A percentile compares a stretch with the other conserved stretches of the same genome.
phyloP scores from a whole-genome alignment of 2,329 filamentous ascomycete species.

The Pseudocercospora fuligena region DNA sequence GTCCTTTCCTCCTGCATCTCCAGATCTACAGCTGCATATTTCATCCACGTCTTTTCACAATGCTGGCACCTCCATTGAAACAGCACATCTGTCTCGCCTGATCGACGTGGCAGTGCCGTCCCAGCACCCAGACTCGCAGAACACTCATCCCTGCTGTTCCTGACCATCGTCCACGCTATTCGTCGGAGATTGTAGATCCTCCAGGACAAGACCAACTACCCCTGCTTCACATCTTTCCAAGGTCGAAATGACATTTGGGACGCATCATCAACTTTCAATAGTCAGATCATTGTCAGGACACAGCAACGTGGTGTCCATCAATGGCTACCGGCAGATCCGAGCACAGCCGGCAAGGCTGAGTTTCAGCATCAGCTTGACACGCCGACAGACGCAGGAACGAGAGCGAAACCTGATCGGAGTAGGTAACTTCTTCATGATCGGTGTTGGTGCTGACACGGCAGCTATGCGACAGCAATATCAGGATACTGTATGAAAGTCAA shows the following conservation, averaged over 20 bases:
- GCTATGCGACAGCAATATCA: too few species aligned
- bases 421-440: too few species aligned
- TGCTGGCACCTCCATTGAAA: too few species aligned
- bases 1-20: too few species aligned
- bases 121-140: neutral
- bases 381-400: neutral
- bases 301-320: conserved; percentile 13
- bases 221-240: conserved; percentile 3
- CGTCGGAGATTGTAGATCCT: conserved; percentile 18
- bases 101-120: neutral
- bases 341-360: conserved; percentile 15
- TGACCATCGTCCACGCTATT: conserved; percentile 14
- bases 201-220: neutral
- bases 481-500: too few species aligned
- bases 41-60: too few species aligned
- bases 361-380: neutral
- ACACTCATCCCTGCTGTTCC: conserved; percentile 17
- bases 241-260: neutral
- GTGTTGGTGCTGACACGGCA: too few species aligned
- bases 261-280: neutral
- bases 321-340: conserved; percentile 17
- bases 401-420: too few species aligned
- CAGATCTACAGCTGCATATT: too few species aligned
- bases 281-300: conserved; percentile 4
- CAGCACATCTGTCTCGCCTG: neutral